Evolutionary conservation across 768 basidiomycete species (phyloP), one percentile per base, ranked within the genome.

Genomic region (Vararia minispora): DNA sequence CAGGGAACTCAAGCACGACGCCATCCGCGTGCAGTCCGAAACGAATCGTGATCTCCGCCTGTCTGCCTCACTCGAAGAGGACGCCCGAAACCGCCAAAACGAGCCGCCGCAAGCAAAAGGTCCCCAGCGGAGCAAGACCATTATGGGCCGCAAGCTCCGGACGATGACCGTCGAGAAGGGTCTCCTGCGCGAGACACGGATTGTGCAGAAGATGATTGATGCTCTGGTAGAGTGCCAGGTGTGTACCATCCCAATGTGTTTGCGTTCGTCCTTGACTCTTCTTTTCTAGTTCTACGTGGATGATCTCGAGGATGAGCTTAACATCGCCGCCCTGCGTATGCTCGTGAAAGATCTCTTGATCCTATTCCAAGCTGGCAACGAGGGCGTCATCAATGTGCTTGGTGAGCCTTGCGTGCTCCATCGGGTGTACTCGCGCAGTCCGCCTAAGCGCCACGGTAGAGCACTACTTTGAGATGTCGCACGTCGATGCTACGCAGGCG

Each of bases 381-480:
- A 99, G 54, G 95, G 92, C 28, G 88, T 83, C 13, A 79, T 81
- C 52, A 85, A 84, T 49, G 75, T 83, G 25, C 64, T 85, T 31
- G 91, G 78, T 72, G 60, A 61, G 58, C 56, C 8, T 54, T 58
- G 18, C 52, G 47, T 31, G 46, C 61, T 25, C 58, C 62, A 11
- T 55, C 59, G 43, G 11, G 12, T 11, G 65, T 64, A 46, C 44
- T 64, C 17, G 51, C 62, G 42, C 57, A 58, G 41, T 50, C 69
- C 17, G 23, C 50, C 47, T 55, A n/a, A 58, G 39, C 20, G 11
- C 18, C 33, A 4, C 8, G 36, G 18, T 22, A 79, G 95, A 97
- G 53, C 84, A 94, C 60, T 99, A 95, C 60, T 97, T 98, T 52
- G 92, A 95, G 56, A 98, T 98, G 95, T 88, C 90, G 0, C 83